Conservation (phyloP, 2,329 filamentous ascomycete genomes). For the Hymenoscyphus infarciens region DNA sequence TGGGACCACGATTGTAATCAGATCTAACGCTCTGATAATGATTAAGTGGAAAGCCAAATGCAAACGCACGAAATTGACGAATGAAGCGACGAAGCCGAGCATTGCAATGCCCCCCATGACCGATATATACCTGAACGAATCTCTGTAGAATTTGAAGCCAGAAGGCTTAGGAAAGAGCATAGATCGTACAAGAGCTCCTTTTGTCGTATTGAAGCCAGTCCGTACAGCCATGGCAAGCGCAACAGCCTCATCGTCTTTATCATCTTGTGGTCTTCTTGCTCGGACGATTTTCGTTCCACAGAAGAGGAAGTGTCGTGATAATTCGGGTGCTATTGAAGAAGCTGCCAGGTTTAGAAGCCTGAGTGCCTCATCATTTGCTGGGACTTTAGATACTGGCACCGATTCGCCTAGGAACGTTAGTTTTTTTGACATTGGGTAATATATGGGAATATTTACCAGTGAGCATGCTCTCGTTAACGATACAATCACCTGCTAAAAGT, state of each 20-base stretch:
- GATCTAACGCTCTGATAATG: constrained; percentile 83
- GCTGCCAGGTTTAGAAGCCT: constrained; percentile 71
- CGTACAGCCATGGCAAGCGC: constrained; percentile 88
- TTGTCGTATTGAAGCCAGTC: constrained; percentile 96
- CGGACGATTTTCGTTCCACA: constrained; percentile 94
- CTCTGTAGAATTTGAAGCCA: constrained; percentile 96
- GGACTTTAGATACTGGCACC: constrained; percentile 90
- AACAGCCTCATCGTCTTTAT: constrained; percentile 80
- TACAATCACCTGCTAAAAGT: constrained; percentile 88
- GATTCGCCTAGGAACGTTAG: constrained; percentile 66
- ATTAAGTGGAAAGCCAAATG: constrained; percentile 85
- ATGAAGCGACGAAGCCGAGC: constrained; percentile 83
- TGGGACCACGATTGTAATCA: constrained; percentile 97
- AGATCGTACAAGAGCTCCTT: constrained; percentile 89
- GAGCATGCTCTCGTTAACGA: constrained; percentile 99
- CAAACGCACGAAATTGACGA: constrained; percentile 88
- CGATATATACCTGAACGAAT: constrained; percentile 95
- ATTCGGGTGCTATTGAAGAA: constrained; percentile 75
- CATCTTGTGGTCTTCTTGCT: constrained; percentile 81
- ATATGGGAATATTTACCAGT: constrained; percentile 51
- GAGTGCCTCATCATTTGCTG: constrained; percentile 78
- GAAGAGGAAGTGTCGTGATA: constrained; percentile 88
- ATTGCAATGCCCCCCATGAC: constrained; percentile 89
- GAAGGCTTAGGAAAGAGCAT: constrained; percentile 99
- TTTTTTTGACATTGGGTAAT: neutral